Base-by-base conservation (phyloP, 1,139 yeast species). In the Ogataea hybrid region DNA sequence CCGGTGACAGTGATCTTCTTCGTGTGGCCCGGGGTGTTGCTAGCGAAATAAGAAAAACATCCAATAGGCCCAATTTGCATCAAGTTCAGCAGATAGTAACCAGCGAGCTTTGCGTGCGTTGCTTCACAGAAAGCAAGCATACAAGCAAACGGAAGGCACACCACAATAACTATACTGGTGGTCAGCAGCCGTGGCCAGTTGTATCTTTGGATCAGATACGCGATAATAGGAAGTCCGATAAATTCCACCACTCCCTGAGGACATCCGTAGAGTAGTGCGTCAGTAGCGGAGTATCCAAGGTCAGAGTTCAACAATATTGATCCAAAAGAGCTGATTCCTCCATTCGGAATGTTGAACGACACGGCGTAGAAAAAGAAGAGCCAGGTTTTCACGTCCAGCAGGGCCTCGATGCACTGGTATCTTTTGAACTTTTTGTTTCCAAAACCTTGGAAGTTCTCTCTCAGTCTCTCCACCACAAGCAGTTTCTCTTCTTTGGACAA, bases 1-100 rank as follows among this genome's bases (percentile, higher is more conserved):
- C 83, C 81, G 56, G 74, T 79, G 25, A 76, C 71, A 14, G 79
- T 75, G 39, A 74, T 63, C 57, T 81, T 77, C 61, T 83, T 83
- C 12, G 88, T 81, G 53, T 78, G 79, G 6, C 89, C 89, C 2
- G 68, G 61, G 40, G 70, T 57, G 53, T 76, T 77, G 9, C 77
- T 66, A 11, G 77, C 65, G 39, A 71, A 57, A 36, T 61, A 56
- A 10, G 73, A 62, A 20, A 39, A 39, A 11, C 38, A 33, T 15
- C 42, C 42, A 27, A 39, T 39, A 12, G 42, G 42, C 6, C 66
- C 58, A 4, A 62, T 52, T 5, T 62, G 65, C 23, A 61, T 51
- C 20, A 62, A 52, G 17, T 56, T 54, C 41, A 62, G 55, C 55
- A 58, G 43, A 40, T 59, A 65, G 43, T 65, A 70, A 18, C 81